Evolutionary conservation across 2,329 filamentous ascomycete species (phyloP), one percentile per base, ranked within the genome.

Genomic region (Alternaria alternata): DNA sequence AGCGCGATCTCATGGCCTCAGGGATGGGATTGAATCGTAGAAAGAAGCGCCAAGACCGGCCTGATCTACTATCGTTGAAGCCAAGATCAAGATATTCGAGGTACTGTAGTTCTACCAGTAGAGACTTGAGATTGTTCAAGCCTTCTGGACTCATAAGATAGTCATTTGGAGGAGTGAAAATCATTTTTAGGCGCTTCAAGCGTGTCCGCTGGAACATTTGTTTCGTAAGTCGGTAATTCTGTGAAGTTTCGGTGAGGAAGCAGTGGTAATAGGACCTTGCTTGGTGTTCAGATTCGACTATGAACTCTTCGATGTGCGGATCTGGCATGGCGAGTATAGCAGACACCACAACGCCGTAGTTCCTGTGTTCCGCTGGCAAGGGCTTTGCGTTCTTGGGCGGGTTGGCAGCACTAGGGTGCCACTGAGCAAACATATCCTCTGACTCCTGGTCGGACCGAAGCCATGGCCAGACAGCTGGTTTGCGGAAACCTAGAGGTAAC

Each of bases 401-500:
- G 3, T 43, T 34, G 51, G 32, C 22, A 9, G 12, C 7, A 30
- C n/a, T n/a, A 20, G 36, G n/a, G n/a, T 18, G 24, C 34, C 34
- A 51, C 11, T 12, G 16, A 6, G 11, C 8, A 14, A 30, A 30
- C 16, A 51, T 39, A 41, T 11, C 20, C 22, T 51, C 49, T 41
- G 36, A n/a, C 8, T 49, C 46, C 34, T 39, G 16, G 11, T 5
- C 20, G 1, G 49, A 14, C 18, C 36, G 34, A n/a, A 51, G 49
- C 49, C 49, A 51, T 38, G 75, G 72, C 16, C 70, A 72, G 2
- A 78, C 74, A 9, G 79, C 65, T 1, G 77, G 76, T 57, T 82
- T 81, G 24, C 77, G 77, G 38, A 83, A 80, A 4, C 78, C 77
- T 2, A 59, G 47, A 0, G 80, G 79, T 12, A 83, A 75, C 3